Percentiles rank a stretch among this genome's conserved stretches.
Evolutionary conservation across 2,329 filamentous ascomycete species (phyloP).

Genomic region (Colletotrichum liaoningense): DNA sequence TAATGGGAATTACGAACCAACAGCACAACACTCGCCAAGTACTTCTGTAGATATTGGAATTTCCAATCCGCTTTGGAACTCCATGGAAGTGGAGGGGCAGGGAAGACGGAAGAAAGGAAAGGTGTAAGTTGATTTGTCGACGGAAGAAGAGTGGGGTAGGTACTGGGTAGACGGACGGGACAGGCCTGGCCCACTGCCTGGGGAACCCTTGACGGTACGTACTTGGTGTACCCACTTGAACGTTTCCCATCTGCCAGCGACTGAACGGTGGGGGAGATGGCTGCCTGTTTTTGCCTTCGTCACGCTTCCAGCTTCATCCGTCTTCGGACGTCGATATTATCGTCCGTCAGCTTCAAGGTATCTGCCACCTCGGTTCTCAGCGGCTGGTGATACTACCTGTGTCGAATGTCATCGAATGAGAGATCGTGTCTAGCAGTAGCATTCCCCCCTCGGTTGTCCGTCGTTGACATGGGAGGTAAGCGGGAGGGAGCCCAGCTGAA

Average conservation of each 20-base stretch:
- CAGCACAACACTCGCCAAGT: no score
- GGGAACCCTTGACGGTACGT: neutral
- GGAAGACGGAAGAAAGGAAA: neutral
- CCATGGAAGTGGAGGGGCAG: neutral
- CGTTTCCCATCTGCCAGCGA: neutral
- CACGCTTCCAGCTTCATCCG: neutral
- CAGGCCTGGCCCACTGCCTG: neutral
- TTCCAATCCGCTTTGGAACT: neutral
- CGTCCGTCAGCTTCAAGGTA: neutral
- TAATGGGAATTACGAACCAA: no score
- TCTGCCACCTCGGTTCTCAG: neutral
- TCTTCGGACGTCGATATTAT: neutral
- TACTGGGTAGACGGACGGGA: no score
- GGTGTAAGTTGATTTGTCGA: conserved; percentile 18
- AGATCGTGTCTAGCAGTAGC: neutral
- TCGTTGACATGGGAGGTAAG: neutral
- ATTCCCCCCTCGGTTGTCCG: neutral
- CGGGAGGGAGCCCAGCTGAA: neutral
- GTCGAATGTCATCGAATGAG: neutral
- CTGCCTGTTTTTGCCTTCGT: neutral
- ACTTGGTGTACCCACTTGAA: neutral
- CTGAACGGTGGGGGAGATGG: neutral
- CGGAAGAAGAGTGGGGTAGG: neutral
- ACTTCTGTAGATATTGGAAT: neutral
- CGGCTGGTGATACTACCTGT: neutral